phyloP scores from a whole-genome alignment of 176 grass and related monocot species.

The Lolium perenne region DNA sequence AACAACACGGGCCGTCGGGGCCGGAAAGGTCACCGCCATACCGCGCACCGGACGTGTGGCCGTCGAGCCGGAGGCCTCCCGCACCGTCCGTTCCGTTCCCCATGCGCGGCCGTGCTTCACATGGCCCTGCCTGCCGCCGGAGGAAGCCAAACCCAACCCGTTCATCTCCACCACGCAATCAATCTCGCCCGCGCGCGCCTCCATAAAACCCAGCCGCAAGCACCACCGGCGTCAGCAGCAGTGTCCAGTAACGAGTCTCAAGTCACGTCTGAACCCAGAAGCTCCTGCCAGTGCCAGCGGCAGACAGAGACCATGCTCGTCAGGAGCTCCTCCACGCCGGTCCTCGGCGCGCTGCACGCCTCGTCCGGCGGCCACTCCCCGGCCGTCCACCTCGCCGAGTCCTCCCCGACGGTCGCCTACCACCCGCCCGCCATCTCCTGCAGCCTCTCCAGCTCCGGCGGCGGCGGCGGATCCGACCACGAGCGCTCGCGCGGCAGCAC shows the following conservation, averaged over 20 bases:
- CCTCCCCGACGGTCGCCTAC: constrained; percentile 42
- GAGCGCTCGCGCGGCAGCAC: constrained; percentile 19
- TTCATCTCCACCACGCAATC: neutral
- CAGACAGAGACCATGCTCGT: neutral
- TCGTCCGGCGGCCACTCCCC: constrained; percentile 40
- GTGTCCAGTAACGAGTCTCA: neutral
- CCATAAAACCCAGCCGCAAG: neutral
- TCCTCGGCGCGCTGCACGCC: constrained; percentile 61
- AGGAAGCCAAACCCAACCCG: neutral
- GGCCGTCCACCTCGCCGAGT: constrained; percentile 51
- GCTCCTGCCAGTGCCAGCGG: neutral
- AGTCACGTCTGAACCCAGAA: too few relatives aligned
- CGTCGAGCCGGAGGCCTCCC: neutral
- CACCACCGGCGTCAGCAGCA: neutral
- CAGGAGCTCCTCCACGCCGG: constrained; percentile 61
- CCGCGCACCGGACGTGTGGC: neutral
- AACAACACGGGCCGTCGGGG: neutral
- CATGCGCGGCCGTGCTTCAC: neutral
- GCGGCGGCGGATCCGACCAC: constrained; percentile 24
- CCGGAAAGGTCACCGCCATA: neutral
- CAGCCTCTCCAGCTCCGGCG: constrained; percentile 16
- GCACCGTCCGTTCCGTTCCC: neutral
- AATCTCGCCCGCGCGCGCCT: neutral
- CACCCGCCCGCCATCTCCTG: constrained; percentile 55
- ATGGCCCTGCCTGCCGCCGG: neutral